These are phyloP conservation scores for Auxenochlorella pyrenoidosa DNA, from an alignment of 139 green algal genomes.

Conservation along the genomic window DNA sequence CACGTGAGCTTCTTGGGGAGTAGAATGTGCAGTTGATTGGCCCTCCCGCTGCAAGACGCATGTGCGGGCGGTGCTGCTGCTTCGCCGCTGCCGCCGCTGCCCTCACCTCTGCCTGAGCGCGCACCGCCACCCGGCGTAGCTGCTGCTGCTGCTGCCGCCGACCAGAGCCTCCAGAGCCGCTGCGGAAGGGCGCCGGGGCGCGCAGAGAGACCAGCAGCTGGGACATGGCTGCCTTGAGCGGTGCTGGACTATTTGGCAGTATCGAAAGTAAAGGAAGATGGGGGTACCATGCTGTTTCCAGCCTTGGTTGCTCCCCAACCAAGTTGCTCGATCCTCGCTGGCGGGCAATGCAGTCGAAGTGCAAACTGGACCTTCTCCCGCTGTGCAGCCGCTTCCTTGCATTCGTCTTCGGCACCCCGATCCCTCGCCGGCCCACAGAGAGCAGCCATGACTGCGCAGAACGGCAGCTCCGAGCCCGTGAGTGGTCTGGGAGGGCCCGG, in stretches of 20 bases:
- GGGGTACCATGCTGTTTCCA: too few species aligned
- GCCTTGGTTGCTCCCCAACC: too few species aligned
- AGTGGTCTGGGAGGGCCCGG: not conserved
- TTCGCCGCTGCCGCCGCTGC: not conserved
- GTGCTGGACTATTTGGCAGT: too few species aligned
- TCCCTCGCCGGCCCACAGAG: too few species aligned
- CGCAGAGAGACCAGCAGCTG: not conserved
- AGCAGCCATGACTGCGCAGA: not conserved
- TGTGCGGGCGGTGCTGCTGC: not conserved
- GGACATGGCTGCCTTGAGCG: too few species aligned
- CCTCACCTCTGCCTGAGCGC: not conserved
- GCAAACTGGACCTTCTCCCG: too few species aligned
- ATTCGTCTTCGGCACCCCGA: not conserved
- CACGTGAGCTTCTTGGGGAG: too few species aligned
- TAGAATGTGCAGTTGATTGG: too few species aligned
- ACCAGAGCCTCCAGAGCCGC: not conserved
- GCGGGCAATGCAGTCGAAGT: too few species aligned
- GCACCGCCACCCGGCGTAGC: not conserved
- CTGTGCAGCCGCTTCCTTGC: not conserved
- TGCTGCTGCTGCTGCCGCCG: not conserved
- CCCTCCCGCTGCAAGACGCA: too few species aligned
- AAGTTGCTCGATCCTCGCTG: too few species aligned
- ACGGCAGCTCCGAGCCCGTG: conserved; percentile 10
- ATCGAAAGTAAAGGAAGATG: too few species aligned
- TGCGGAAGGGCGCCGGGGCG: conserved; percentile 1